These are phyloP conservation scores for Gastrolobium villosum DNA, from an alignment of 306 rosid genomes.

Conservation along the genomic window DNA sequence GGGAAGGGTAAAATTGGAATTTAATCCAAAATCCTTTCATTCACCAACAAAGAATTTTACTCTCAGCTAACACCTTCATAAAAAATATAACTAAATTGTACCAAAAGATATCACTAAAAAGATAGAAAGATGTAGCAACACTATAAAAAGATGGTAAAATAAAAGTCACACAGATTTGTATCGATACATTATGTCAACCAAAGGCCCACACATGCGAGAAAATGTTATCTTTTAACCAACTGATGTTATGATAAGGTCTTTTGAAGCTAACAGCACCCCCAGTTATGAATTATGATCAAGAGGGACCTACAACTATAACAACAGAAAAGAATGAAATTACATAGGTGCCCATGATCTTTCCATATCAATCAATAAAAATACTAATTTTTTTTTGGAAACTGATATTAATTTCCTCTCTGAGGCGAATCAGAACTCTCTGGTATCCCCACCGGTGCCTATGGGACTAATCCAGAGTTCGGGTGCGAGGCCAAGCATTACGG, in stretches of 20 bases:
- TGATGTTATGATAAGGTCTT: conserved; percentile 48
- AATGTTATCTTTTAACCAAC: conserved; percentile 49
- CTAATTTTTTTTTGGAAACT: no score
- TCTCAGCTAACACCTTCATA: conserved; percentile 4
- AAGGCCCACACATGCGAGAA: conserved; percentile 39
- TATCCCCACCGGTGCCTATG: no score
- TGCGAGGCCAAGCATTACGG: no score
- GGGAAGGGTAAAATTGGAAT: no score
- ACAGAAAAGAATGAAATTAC: conserved; percentile 45
- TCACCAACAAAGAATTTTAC: background rate
- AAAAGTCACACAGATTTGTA: conserved; percentile 41
- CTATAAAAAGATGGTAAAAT: background rate
- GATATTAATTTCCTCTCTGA: no score
- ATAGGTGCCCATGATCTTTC: conserved; percentile 38
- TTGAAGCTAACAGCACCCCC: conserved; percentile 43
- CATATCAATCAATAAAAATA: background rate
- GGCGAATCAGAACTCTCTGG: no score
- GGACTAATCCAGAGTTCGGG: no score
- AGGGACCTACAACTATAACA: conserved; percentile 56
- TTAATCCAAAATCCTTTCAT: no score
- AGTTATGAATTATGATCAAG: conserved; percentile 47
- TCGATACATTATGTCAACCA: conserved; percentile 36
- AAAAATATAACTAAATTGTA: conserved; percentile 27
- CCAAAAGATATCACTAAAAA: conserved; percentile 26
- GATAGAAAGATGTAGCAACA: conserved; percentile 1